Percentiles rank a stretch among this genome's conserved stretches.
These are phyloP conservation scores for Naganishia albida DNA, from an alignment of 1,284 basidiomycete genomes.

Conservation along the genomic window DNA sequence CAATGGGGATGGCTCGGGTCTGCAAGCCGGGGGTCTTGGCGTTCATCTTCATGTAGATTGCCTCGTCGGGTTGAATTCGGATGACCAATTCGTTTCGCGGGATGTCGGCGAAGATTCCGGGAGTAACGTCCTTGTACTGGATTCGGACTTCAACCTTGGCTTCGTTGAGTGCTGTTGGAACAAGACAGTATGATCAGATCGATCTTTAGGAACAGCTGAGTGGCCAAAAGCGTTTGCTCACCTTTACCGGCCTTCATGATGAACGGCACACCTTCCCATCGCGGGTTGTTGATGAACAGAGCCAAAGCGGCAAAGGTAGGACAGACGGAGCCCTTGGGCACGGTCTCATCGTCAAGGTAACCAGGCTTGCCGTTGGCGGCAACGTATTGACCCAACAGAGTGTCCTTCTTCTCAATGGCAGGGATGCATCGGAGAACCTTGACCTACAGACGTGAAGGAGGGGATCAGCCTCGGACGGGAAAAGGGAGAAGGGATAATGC, in stretches of 20 bases:
- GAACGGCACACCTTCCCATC: slow-evolving; percentile 97
- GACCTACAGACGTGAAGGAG: slow-evolving; percentile 61
- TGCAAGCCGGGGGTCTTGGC: slow-evolving; percentile 86
- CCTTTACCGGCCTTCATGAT: slow-evolving; percentile 96
- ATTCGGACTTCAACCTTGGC: slow-evolving; percentile 95
- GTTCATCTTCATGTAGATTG: slow-evolving; percentile 93
- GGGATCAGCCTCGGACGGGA: slow-evolving; percentile 29
- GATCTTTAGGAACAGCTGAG: not conserved
- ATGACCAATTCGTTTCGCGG: slow-evolving; percentile 92
- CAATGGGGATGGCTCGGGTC: slow-evolving; percentile 84
- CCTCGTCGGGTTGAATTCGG: slow-evolving; percentile 91
- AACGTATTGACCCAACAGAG: slow-evolving; percentile 89
- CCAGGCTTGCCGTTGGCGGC: slow-evolving; percentile 85
- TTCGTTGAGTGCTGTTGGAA: slow-evolving; percentile 79
- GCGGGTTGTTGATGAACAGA: slow-evolving; percentile 86
- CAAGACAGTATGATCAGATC: not conserved
- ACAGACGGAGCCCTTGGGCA: slow-evolving; percentile 85
- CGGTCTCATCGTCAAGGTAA: slow-evolving; percentile 93
- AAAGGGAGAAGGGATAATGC: slow-evolving; percentile 31
- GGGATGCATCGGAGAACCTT: slow-evolving; percentile 90
- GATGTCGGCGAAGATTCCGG: slow-evolving; percentile 93
- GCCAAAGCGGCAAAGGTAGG: slow-evolving; percentile 89
- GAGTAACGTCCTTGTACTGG: slow-evolving; percentile 93
- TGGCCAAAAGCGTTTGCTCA: slow-evolving; percentile 47
- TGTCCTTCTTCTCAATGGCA: slow-evolving; percentile 72